Evolutionary conservation across 2,329 filamentous ascomycete genomes (phyloP).

Genomic region (Ascomycota sp.): DNA sequence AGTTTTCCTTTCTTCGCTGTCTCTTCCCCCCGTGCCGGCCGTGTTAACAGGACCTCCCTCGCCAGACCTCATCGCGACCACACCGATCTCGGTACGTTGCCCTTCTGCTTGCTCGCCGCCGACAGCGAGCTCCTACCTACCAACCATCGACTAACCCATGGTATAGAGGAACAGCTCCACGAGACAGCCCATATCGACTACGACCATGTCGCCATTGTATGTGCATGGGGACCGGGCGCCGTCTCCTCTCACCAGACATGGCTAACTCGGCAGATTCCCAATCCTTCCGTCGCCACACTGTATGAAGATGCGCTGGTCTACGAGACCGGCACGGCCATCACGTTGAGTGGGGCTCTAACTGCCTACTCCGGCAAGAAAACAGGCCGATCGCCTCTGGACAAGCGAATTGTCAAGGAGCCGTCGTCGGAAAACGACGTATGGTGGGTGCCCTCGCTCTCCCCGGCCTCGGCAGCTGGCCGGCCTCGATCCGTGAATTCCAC

Average conservation of each 20-base stretch:
- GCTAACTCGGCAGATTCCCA: constrained; percentile 40
- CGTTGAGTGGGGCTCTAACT: constrained; percentile 80
- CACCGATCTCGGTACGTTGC: constrained; percentile 57
- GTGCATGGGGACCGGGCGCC: constrained; percentile 10
- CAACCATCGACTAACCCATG: background rate
- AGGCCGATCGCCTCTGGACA: constrained; percentile 87
- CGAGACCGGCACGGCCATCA: constrained; percentile 94
- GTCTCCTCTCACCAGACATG: no score
- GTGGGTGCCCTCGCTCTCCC: constrained; percentile 19
- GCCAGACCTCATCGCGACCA: constrained; percentile 63
- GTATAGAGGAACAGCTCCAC: constrained; percentile 71
- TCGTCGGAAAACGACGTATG: constrained; percentile 82
- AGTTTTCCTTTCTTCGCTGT: constrained; percentile 18
- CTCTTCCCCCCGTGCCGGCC: no score
- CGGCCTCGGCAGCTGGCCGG: no score
- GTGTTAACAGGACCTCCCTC: constrained; percentile 8
- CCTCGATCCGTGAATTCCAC: background rate
- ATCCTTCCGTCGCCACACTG: constrained; percentile 83
- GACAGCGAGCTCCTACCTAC: constrained; percentile 7
- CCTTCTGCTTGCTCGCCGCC: background rate
- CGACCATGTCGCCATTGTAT: constrained; percentile 89
- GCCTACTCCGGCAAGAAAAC: constrained; percentile 98
- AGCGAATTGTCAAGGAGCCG: constrained; percentile 87
- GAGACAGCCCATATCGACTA: constrained; percentile 98
- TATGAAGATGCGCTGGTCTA: constrained; percentile 97